Percentiles rank a stretch among this genome's conserved stretches.
Evolutionary conservation across 148 eudicot species (phyloP).

Genomic region (Limonium bicolor): DNA sequence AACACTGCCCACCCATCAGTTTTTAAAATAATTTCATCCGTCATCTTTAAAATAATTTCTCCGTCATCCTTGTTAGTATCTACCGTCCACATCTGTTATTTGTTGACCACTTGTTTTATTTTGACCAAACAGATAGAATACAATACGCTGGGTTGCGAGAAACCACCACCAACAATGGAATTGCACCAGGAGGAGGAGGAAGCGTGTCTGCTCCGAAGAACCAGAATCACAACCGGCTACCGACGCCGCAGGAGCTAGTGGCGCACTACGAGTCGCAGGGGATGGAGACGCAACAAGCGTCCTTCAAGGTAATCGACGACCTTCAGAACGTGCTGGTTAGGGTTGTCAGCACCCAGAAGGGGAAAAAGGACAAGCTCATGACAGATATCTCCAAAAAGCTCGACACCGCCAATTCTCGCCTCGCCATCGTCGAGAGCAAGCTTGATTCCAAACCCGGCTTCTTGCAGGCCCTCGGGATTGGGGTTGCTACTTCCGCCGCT

Average conservation of each 20-base stretch:
- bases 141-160: no score
- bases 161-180: no score
- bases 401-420: slow-evolving; percentile 30
- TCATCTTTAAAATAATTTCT: no score
- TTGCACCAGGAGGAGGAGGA: neutral
- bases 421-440: slow-evolving; percentile 44
- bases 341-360: slow-evolving; percentile 12
- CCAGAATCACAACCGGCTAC: slow-evolving; percentile 8
- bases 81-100: no score
- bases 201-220: no score
- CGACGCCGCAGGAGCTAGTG: slow-evolving; percentile 50
- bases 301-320: slow-evolving; percentile 61
- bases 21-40: no score
- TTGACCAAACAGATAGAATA: no score
- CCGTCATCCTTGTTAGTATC: no score
- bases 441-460: slow-evolving; percentile 63
- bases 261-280: slow-evolving; percentile 63
- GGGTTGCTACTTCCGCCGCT: slow-evolving; percentile 38
- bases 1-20: no score
- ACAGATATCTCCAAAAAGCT: slow-evolving; percentile 35
- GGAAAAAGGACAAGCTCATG: slow-evolving; percentile 7
- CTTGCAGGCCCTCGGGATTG: slow-evolving; percentile 28
- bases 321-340: slow-evolving; percentile 46
- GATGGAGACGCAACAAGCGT: slow-evolving; percentile 36
- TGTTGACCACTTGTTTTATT: no score